phyloP scores from a whole-genome alignment of 2,329 filamentous ascomycete species.

The Cercospora sojina region DNA sequence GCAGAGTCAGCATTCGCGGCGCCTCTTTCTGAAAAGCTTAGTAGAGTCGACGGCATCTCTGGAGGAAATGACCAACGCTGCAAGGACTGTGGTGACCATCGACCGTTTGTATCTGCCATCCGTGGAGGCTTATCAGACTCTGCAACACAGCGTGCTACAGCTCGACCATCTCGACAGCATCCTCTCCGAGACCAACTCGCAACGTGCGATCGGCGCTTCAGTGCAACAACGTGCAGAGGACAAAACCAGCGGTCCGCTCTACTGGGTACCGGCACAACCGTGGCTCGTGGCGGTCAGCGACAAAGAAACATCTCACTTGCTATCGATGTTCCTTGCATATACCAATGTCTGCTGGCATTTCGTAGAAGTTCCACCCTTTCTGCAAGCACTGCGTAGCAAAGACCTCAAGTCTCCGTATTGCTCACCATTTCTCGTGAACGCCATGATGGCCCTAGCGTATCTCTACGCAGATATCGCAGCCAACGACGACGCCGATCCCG shows the following conservation, averaged over 20 bases:
- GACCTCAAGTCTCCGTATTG: background rate
- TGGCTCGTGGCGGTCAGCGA: constrained; percentile 9
- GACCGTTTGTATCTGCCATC: background rate
- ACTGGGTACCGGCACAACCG: constrained; percentile 10
- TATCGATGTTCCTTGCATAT: constrained; percentile 7
- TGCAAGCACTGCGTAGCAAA: constrained; percentile 6
- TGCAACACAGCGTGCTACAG: constrained; percentile 4
- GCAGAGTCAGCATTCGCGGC: background rate
- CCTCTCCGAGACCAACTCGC: background rate
- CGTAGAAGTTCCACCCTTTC: constrained; percentile 4
- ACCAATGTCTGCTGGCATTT: constrained; percentile 9
- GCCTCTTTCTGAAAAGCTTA: background rate
- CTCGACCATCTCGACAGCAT: constrained; percentile 6
- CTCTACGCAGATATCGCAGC: constrained; percentile 4
- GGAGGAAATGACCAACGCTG: background rate
- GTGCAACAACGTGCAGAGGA: background rate
- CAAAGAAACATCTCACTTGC: constrained; percentile 5
- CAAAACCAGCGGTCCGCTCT: background rate
- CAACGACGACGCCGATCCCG: background rate
- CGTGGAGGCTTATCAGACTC: background rate
- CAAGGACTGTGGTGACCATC: background rate
- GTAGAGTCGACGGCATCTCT: constrained; percentile 7
- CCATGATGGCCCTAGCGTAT: constrained; percentile 8
- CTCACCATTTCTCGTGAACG: constrained; percentile 8
- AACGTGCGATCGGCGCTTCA: background rate